Evolutionary conservation across 345 rosid genomes (phyloP), one percentile per base, ranked within the genome.

Genomic region (Kandelia obovata): DNA sequence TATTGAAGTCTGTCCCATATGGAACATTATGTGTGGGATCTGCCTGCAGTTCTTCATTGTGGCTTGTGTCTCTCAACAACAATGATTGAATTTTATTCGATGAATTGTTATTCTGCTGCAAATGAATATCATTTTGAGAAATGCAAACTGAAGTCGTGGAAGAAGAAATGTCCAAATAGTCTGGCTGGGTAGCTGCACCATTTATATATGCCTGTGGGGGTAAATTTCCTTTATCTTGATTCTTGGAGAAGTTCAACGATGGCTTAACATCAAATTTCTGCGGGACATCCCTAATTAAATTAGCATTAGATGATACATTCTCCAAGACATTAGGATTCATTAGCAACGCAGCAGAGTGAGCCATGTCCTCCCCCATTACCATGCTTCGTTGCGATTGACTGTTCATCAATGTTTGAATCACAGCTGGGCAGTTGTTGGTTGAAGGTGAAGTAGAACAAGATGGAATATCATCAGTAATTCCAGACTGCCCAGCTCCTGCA

Each of bases 141-240:
- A 82, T 74, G 75, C 89, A 83, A 56, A 81, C 81, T 46, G 92
- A 88, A 31, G 87, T 85, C 21, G 88, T 82, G 10, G 96, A 86
- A 59, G 96, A 90, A 61, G 92, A 90, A 11, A 86, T 82, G 70
- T 90, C 96, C 80, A 90, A 78, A 74, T 79, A 85, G 69, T 88
- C 91, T 10, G 78, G 58, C 68, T 79, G 91, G 27, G 81, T 59
- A 62, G 74, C 64, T 57, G 70, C 69, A 59, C 83, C 85, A 73
- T 86, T 84, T 31, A 79, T 53, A 74, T 77, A 84, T 53, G 79
- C 27, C 49, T 81, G 89, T 4, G 83, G 75, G 60, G 81, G 47
- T 71, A 81, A 74, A 72, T 62, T 71, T 21, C 82, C 85, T 51
- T 74, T 86, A 71, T 75, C 83, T 59, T 84, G 92, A 75, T 67